Base-by-base conservation (phyloP, 352 stramenopile species). In the Pilasporangium apinafurcum region DNA sequence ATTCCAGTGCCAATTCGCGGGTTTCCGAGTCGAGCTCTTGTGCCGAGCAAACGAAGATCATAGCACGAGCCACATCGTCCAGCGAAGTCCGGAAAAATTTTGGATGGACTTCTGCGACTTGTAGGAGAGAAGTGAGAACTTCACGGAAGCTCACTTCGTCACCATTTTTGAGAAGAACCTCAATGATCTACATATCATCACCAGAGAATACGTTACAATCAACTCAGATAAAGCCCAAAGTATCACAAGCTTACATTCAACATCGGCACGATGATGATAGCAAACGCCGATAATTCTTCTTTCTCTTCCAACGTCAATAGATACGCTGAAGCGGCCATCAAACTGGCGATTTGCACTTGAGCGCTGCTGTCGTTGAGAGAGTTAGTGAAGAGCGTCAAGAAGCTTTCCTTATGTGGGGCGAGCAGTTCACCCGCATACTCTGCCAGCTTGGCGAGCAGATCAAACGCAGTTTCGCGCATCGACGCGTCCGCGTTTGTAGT, bases 81-180 rank as follows among this genome's bases (percentile, higher is more conserved):
- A 91, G 53, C 37, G 72, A 54, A 37, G 64, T 62, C 55, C 75
- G 70, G 59, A 93, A 90, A 59, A 93, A 90, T 45, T 80, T 86
- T 14, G 82, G 77, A 53, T 93, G 82, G 35, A 83, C 57, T 44
- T 87, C 82, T 0, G 78, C 71, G 7, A 93, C 62, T 57, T 86
- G 71, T 39, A 93, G 64, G 25, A 93, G 66, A 40, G 66, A 58
- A 16, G 75, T 72, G 12, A 93, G 59, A 30, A 91, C 69, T 27
- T 89, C 77, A 31, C 82, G 79, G 45, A 90, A 78, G 8, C 59
- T 68, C 1, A 61, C 49, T 40, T 93, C 79, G 44, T 93, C 82
- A 10, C 62, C 63, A 8, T 45, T 37, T 31, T 70, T 64, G 6
- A 90, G 56, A 22, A 91, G 59, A 33, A 49, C 42, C 36, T 93